phyloP scores from a whole-genome alignment of 345 rosid species.

The Sonneratia caseolaris region DNA sequence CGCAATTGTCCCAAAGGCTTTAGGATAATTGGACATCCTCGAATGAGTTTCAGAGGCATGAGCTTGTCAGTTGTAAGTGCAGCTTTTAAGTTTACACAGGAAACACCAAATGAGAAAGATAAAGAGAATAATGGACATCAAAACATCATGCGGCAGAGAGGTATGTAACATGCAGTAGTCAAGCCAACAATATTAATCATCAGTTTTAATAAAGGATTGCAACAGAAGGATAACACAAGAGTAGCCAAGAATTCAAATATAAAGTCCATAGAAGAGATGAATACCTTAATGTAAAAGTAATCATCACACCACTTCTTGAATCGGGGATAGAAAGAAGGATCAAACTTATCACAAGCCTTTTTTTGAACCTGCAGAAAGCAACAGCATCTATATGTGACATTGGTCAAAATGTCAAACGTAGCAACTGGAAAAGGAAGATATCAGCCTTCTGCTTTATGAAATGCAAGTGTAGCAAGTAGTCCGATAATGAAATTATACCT shows the following conservation, averaged over 20 bases:
- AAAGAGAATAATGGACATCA: not conserved
- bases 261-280: not conserved
- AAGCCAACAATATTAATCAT: too few species aligned
- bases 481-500: not conserved
- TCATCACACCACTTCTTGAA: conserved; percentile 99
- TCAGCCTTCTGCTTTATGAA: not conserved
- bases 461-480: not conserved
- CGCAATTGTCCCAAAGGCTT: not conserved
- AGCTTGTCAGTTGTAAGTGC: not conserved
- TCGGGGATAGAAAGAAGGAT: conserved; percentile 72
- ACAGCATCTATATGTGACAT: not conserved
- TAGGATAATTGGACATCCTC: not conserved
- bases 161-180: not conserved
- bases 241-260: not conserved
- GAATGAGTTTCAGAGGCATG: not conserved
- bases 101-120: not conserved
- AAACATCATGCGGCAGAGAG: not conserved
- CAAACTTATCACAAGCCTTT: conserved; percentile 77
- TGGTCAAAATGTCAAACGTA: not conserved
- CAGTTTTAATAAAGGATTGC: not conserved
- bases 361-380: conserved; percentile 53
- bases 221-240: not conserved
- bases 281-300: conserved; percentile 84
- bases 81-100: not conserved
- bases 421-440: not conserved